phyloP scores from a whole-genome alignment of 139 green algal species.

The Coelastrella sp. region DNA sequence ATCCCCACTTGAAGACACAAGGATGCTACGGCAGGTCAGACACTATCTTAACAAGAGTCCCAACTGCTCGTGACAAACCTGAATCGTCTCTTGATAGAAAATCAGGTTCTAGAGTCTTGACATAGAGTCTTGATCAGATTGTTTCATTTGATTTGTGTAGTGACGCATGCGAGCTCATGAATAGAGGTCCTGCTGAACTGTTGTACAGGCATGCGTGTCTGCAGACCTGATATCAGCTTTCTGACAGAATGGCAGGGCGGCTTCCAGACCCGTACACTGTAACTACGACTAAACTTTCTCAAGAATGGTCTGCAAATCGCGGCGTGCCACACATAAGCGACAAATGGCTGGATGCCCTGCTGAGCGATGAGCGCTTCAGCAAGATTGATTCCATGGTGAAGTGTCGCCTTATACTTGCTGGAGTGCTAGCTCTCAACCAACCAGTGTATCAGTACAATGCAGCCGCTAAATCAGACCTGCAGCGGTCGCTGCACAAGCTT shows the following conservation, averaged over 20 bases:
- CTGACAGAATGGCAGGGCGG: background rate
- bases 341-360: background rate
- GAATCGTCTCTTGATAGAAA: too few relatives aligned
- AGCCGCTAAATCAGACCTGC: background rate
- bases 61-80: background rate
- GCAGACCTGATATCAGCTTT: too few relatives aligned
- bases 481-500: background rate
- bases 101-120: too few relatives aligned
- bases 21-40: too few relatives aligned
- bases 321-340: conserved; percentile 15
- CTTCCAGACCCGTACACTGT: conserved; percentile 1
- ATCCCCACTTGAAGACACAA: too few relatives aligned
- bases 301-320: conserved; percentile 42
- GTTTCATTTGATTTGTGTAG: too few relatives aligned
- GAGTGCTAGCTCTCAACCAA: conserved; percentile 20
- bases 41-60: background rate
- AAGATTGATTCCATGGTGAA: conserved; percentile 22
- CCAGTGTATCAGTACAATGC: background rate
- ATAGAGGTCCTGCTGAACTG: too few relatives aligned
- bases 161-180: too few relatives aligned
- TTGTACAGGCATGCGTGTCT: too few relatives aligned
- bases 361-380: background rate
- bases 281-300: background rate
- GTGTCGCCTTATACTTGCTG: conserved; percentile 31
- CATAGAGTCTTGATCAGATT: too few relatives aligned